Base-by-base conservation (phyloP, 1,284 basidiomycete genomes). In the Rhodotorula sp. region DNA sequence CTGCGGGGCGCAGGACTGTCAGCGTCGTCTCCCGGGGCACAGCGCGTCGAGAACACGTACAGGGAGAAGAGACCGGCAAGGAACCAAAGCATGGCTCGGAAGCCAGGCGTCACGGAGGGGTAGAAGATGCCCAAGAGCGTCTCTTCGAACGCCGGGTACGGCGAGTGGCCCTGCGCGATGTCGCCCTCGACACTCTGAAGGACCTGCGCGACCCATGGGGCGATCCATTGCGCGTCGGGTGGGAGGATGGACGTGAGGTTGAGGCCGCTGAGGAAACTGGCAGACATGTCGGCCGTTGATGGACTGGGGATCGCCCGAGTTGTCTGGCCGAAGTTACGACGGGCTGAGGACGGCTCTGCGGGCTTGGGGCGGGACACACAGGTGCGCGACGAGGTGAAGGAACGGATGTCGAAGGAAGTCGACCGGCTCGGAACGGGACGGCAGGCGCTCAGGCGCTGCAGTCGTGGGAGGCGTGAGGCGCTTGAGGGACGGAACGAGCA, bases 41-140 rank as follows among this genome's bases (percentile, higher is more conserved):
- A n/a, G n/a, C n/a, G n/a, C n/a, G n/a, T n/a, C n/a, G n/a, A n/a
- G n/a, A n/a, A n/a, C n/a, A 52, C 40, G 50, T 9, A 58, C 55
- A 53, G 4, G 3, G 15, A 26, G 50, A 65, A 65, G 15, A 59
- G 47, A 6, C 56, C 56, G 28, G 44, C 22, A 16, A 65, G 40
- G 18, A 65, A 65, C 56, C 48, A 65, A 48, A 65, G n/a, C 28
- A 59, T 56, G 9, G 56, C 30, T 18, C 24, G 31, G 57, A 65
- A 65, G 15, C 47, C 47, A 7, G 24, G 2, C 10, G 50, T 48
- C 10, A 53, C 50, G 18, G n/a, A 20, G 0, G 63, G 63, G 40
- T 59, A 65, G 63, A n/a, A 65, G 18, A 62, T 13, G 2, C 28
- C 28, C 1, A 20, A 28, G 26, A 62, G n/a, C 9, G 44, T 28